Evolutionary conservation across 768 basidiomycete species (phyloP).

Genomic region (Trametes cinnabarina): DNA sequence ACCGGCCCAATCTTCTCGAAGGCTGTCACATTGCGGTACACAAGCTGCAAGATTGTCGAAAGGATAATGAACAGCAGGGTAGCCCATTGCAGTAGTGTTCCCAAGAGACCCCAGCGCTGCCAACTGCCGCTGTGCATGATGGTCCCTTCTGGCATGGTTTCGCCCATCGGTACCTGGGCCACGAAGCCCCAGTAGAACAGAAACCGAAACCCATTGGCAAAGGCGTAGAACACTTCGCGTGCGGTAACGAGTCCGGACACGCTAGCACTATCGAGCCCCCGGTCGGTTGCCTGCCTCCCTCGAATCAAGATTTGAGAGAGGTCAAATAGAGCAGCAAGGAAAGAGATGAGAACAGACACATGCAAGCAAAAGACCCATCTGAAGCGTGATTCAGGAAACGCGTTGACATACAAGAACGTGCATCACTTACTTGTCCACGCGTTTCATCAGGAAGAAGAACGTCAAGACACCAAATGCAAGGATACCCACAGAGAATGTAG

Average conservation of each 20-base stretch:
- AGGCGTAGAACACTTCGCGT: slow-evolving; percentile 57
- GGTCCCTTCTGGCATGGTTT: slow-evolving; percentile 26
- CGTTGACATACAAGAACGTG: slow-evolving; percentile 31
- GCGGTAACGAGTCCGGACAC: slow-evolving; percentile 42
- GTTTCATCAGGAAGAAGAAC: slow-evolving; percentile 53
- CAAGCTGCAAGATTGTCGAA: slow-evolving; percentile 56
- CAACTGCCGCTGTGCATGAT: slow-evolving; percentile 58
- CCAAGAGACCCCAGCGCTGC: slow-evolving; percentile 60
- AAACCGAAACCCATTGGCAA: slow-evolving; percentile 58
- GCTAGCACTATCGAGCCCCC: slow-evolving; percentile 23
- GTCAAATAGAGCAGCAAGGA: slow-evolving; percentile 63
- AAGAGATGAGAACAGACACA: slow-evolving; percentile 55
- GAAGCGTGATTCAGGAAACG: not conserved
- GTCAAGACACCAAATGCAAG: slow-evolving; percentile 58
- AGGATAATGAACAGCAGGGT: slow-evolving; percentile 45
- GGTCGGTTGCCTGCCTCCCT: slow-evolving; percentile 30
- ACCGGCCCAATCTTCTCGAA: slow-evolving; percentile 42
- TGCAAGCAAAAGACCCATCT: slow-evolving; percentile 51
- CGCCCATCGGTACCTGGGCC: slow-evolving; percentile 52
- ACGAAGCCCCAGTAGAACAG: slow-evolving; percentile 71
- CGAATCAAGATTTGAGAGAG: slow-evolving; percentile 50
- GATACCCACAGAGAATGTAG: slow-evolving; percentile 65
- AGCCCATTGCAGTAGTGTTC: slow-evolving; percentile 50
- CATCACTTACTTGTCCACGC: slow-evolving; percentile 47
- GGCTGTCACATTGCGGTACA: slow-evolving; percentile 53